A percentile compares a stretch with the other conserved stretches of the same genome.
Evolutionary conservation across 108 stramenopile species (phyloP).

Genomic region (Nitzschia palea): DNA sequence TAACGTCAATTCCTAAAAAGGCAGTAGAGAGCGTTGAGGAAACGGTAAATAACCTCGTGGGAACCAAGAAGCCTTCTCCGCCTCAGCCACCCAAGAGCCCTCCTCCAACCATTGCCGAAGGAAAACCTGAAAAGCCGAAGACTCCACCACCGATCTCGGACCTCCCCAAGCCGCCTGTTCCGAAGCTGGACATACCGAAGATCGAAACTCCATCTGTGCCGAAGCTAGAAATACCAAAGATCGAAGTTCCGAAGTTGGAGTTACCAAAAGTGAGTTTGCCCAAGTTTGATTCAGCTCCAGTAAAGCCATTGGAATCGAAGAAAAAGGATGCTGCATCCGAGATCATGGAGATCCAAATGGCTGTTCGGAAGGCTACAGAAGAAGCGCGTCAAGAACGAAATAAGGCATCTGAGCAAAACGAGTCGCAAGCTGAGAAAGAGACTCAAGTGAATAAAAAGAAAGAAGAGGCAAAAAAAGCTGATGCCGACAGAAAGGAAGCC

Average conservation of each 20-base stretch:
- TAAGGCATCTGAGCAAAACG: constrained; percentile 6
- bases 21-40: constrained; percentile 53
- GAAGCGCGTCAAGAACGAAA: constrained; percentile 3
- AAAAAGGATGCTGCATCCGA: not conserved
- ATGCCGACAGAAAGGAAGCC: constrained; percentile 3
- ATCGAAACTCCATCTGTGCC: constrained; percentile 30
- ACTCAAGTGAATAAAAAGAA: constrained; percentile 4
- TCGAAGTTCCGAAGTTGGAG: constrained; percentile 38
- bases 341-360: not conserved
- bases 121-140: constrained; percentile 26
- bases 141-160: constrained; percentile 17
- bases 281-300: constrained; percentile 14
- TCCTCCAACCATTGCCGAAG: constrained; percentile 13
- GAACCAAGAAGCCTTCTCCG: constrained; percentile 21
- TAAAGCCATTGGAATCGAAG: not conserved
- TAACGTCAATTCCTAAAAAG: constrained; percentile 61
- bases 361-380: not conserved
- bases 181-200: constrained; percentile 31
- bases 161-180: constrained; percentile 18
- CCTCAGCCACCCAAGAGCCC: constrained; percentile 38
- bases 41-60: constrained; percentile 24
- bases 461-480: not conserved
- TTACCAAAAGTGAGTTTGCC: constrained; percentile 26
- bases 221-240: constrained; percentile 52
- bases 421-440: constrained; percentile 8